phyloP scores from a whole-genome alignment of 1,284 basidiomycete species.

The Boletellus dicymbophilus region DNA sequence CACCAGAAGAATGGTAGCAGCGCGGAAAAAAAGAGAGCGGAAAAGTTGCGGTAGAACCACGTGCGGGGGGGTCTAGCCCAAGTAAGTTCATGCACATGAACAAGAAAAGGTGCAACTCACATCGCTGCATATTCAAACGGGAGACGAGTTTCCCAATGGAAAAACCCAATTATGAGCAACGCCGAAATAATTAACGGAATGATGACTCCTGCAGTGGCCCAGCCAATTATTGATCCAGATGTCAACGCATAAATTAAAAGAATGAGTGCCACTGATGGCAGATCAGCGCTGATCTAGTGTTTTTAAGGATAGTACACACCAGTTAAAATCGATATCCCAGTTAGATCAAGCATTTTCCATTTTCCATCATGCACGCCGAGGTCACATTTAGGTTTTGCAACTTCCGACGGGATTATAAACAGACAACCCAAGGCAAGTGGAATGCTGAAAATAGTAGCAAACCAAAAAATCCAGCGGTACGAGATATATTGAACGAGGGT shows the following conservation, averaged over 20 bases:
- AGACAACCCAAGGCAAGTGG: constrained; percentile 37
- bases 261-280: constrained; percentile 31
- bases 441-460: constrained; percentile 40
- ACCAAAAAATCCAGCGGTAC: constrained; percentile 50
- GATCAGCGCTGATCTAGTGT: constrained; percentile 5
- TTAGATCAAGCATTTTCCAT: constrained; percentile 31
- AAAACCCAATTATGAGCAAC: constrained; percentile 36
- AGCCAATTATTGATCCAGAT: constrained; percentile 38
- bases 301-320: constrained; percentile 17
- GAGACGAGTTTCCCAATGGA: constrained; percentile 40
- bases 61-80: constrained; percentile 36
- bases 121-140: constrained; percentile 36
- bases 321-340: constrained; percentile 34
- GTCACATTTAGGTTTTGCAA: constrained; percentile 2
- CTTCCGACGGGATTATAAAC: constrained; percentile 27
- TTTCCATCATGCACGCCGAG: constrained; percentile 6
- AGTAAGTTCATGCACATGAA: not conserved
- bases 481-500: constrained; percentile 39
- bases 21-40: constrained; percentile 37
- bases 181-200: constrained; percentile 38
- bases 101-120: constrained; percentile 18
- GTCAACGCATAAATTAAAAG: constrained; percentile 45
- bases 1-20: constrained; percentile 44
- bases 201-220: constrained; percentile 36
- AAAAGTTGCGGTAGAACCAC: constrained; percentile 44